Evolutionary conservation across 2,329 filamentous ascomycete genomes (phyloP).

Genomic region (Raffaelea arxii): DNA sequence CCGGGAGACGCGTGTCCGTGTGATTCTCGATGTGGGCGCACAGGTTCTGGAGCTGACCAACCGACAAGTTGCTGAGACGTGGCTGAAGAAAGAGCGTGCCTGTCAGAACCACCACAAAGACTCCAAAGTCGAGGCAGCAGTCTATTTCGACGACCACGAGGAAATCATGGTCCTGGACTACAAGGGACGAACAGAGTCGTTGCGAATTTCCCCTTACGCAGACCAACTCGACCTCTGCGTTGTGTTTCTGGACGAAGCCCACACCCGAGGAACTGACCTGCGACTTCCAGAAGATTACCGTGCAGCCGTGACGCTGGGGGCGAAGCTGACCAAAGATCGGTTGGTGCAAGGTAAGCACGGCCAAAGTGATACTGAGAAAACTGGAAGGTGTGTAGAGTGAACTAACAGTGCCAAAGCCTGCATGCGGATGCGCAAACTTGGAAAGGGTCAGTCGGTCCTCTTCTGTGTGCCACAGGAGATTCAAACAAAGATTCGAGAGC

Average conservation of each 20-base stretch:
- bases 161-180: conserved; percentile 44
- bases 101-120: no score
- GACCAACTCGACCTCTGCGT: conserved; percentile 48
- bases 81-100: conserved; percentile 30
- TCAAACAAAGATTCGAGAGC: conserved; percentile 35
- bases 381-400: not conserved
- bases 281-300: conserved; percentile 47
- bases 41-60: conserved; percentile 58
- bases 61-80: conserved; percentile 37
- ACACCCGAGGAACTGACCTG: conserved; percentile 62
- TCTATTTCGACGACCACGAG: conserved; percentile 50
- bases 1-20: conserved; percentile 32
- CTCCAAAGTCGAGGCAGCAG: conserved; percentile 27
- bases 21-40: conserved; percentile 63
- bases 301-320: conserved; percentile 59
- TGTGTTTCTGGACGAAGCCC: conserved; percentile 60
- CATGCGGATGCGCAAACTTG: conserved; percentile 63
- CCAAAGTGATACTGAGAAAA: not conserved
- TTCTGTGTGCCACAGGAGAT: conserved; percentile 55
- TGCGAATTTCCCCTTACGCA: conserved; percentile 50
- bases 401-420: conserved; percentile 46
- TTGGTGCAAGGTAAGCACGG: conserved; percentile 52
- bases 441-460: conserved; percentile 52
- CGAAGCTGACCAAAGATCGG: conserved; percentile 56
- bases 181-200: conserved; percentile 30